Conservation (phyloP, 2,329 filamentous ascomycete genomes). For the Aspergillus vadensis region DNA sequence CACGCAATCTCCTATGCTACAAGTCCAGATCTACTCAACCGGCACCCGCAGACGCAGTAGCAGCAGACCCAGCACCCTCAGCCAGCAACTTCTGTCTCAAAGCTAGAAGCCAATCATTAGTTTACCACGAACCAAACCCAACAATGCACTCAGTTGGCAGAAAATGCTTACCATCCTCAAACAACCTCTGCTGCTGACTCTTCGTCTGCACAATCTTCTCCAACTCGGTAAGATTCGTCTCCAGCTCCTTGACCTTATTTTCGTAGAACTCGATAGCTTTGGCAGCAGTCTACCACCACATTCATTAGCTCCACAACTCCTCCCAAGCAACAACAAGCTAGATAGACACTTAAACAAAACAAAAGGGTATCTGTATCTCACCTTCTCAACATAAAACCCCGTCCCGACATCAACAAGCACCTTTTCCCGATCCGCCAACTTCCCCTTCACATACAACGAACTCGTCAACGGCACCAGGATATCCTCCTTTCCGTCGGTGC, state of each 20-base stretch:
- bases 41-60: constrained; percentile 33
- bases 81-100: constrained; percentile 56
- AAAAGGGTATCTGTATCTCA: constrained; percentile 31
- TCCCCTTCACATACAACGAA: constrained; percentile 89
- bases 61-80: constrained; percentile 42
- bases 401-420: constrained; percentile 93
- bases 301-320: too few species aligned
- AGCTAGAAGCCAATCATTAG: constrained; percentile 39
- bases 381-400: constrained; percentile 94
- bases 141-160: not conserved
- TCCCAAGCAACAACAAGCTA: not conserved
- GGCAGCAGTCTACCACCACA: constrained; percentile 51
- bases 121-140: not conserved
- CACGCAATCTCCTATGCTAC: not conserved
- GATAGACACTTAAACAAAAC: not conserved
- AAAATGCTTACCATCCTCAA: constrained; percentile 73
- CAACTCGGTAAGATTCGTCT: constrained; percentile 65
- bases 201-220: constrained; percentile 73
- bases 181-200: constrained; percentile 77
- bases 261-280: constrained; percentile 70
- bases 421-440: constrained; percentile 69
- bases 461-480: constrained; percentile 94
- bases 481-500: constrained; percentile 38
- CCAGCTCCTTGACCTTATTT: constrained; percentile 67
- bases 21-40: constrained; percentile 11